Percentiles rank a stretch among this genome's conserved stretches.
phyloP scores from a whole-genome alignment of 164 flowering plant genomes.

The Macadamia tetraphylla region DNA sequence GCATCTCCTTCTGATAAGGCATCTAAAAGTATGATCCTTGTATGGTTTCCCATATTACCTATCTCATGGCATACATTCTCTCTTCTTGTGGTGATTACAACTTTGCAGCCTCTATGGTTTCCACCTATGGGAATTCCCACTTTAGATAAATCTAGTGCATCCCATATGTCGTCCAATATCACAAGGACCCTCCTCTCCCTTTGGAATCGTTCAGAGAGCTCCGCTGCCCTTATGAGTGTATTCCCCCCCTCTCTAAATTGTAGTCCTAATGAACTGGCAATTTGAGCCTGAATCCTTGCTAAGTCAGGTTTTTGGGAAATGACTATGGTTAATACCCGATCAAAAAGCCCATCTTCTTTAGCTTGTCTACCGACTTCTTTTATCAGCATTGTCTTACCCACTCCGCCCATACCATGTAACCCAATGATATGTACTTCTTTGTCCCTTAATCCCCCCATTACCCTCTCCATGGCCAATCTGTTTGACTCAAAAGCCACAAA shows the following conservation, averaged over 20 bases:
- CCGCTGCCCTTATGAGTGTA: not conserved
- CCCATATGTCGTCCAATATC: slow-evolving; percentile 17
- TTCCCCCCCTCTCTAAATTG: not conserved
- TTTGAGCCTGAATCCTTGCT: not conserved
- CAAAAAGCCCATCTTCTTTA: not conserved
- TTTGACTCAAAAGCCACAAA: not conserved
- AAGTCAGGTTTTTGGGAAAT: not conserved
- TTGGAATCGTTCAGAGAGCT: not conserved
- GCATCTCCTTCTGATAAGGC: not conserved
- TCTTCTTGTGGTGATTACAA: slow-evolving; percentile 6
- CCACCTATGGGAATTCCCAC: slow-evolving; percentile 7
- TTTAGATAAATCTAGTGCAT: not conserved
- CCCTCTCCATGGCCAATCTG: not conserved
- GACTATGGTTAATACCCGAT: not conserved
- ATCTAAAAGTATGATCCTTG: not conserved
- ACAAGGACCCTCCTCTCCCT: slow-evolving; percentile 2
- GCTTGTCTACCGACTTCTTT: not conserved
- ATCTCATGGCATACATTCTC: not conserved
- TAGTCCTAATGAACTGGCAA: not conserved
- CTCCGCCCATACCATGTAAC: not conserved
- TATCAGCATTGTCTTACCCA: not conserved
- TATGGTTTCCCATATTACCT: not conserved
- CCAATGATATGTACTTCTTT: not conserved
- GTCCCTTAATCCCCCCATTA: not conserved
- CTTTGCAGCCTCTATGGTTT: slow-evolving; percentile 4